Conservation (phyloP, 305 asterid genomes). For the Lippia alba region DNA sequence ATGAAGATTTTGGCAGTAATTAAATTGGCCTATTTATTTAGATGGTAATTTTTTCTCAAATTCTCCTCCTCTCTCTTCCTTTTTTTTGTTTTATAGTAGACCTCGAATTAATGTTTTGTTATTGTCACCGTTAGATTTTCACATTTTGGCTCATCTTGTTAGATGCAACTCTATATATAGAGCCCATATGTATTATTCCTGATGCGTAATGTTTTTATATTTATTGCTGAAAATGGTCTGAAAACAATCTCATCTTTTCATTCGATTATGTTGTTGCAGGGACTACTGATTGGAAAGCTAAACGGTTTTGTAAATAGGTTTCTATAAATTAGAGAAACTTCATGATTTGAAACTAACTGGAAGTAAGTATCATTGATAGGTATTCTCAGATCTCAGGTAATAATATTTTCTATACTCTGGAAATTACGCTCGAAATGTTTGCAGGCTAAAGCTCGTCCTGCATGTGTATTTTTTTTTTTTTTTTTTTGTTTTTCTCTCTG, state of each 20-base stretch:
- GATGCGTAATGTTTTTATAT: background rate
- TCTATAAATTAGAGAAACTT: slow-evolving; percentile 24
- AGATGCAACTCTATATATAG: background rate
- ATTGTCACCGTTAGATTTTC: background rate
- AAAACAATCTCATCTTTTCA: background rate
- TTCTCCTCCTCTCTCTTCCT: background rate
- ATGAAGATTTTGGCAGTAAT: slow-evolving; percentile 54
- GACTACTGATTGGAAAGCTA: background rate
- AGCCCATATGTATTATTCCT: background rate
- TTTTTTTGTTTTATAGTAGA: background rate
- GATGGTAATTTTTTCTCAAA: slow-evolving; percentile 31
- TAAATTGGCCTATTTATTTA: slow-evolving; percentile 32
- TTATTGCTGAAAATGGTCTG: background rate
- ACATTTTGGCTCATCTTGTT: background rate
- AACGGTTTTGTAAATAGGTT: slow-evolving; percentile 35
- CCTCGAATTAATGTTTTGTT: background rate
- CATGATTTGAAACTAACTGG: slow-evolving; percentile 34
- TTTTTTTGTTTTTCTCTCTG: background rate
- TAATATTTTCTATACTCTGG: slow-evolving; percentile 7
- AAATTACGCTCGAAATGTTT: slow-evolving; percentile 22
- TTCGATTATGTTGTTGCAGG: slow-evolving; percentile 38
- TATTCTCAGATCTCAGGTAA: slow-evolving; percentile 23
- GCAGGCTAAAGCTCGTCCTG: slow-evolving; percentile 14
- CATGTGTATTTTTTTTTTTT: background rate
- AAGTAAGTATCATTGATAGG: slow-evolving; percentile 30